Evolutionary conservation across 2,329 filamentous ascomycete genomes (phyloP).

Genomic region (Cercospora sesami): DNA sequence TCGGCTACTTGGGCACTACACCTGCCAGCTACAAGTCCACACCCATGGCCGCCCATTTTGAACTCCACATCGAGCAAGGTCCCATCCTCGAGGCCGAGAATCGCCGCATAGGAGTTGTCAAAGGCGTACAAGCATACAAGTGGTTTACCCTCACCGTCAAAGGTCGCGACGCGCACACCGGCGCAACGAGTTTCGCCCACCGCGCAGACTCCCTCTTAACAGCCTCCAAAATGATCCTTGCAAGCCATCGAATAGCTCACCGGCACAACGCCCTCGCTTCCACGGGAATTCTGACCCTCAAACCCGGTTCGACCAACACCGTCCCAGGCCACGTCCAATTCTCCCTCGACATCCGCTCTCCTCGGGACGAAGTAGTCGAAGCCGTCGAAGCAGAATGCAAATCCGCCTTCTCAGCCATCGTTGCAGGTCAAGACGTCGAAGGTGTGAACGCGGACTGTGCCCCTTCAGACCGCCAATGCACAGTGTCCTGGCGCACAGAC

Average conservation of each 20-base stretch:
- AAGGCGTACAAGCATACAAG: slow-evolving; percentile 71
- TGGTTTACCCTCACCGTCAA: slow-evolving; percentile 69
- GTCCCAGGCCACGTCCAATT: slow-evolving; percentile 68
- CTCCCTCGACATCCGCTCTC: slow-evolving; percentile 66
- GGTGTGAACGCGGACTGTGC: slow-evolving; percentile 48
- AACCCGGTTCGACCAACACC: slow-evolving; percentile 71
- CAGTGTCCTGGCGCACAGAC: slow-evolving; percentile 61
- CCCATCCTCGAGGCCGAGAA: slow-evolving; percentile 67
- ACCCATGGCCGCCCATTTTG: slow-evolving; percentile 75
- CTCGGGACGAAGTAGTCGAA: slow-evolving; percentile 57
- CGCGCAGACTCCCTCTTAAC: slow-evolving; percentile 69
- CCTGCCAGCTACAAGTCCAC: slow-evolving; percentile 59
- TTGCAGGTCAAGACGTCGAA: slow-evolving; percentile 56
- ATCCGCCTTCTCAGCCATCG: slow-evolving; percentile 61
- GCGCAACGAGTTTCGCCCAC: slow-evolving; percentile 67
- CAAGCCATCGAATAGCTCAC: slow-evolving; percentile 63
- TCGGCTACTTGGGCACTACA: slow-evolving; percentile 65
- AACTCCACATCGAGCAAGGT: slow-evolving; percentile 83
- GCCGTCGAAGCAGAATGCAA: slow-evolving; percentile 59
- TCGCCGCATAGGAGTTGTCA: slow-evolving; percentile 68
- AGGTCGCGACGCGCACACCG: slow-evolving; percentile 71
- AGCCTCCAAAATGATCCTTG: slow-evolving; percentile 66
- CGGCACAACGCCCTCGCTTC: slow-evolving; percentile 63
- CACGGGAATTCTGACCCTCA: slow-evolving; percentile 67
- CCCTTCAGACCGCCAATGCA: slow-evolving; percentile 45